Conservation (phyloP, 2,329 filamentous ascomycete species). For the Metarhizium anisopliae region DNA sequence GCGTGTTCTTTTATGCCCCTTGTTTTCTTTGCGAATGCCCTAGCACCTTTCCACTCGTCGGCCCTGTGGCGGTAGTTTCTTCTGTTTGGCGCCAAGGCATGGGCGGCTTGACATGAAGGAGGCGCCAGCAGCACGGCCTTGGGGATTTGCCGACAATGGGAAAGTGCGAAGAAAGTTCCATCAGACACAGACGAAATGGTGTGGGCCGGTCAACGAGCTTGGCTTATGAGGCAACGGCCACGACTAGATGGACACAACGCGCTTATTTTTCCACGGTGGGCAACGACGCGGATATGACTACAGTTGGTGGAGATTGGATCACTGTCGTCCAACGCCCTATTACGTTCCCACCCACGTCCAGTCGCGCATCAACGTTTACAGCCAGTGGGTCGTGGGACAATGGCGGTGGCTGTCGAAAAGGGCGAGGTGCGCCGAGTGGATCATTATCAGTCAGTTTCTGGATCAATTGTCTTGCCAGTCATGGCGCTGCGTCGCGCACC, state of each 20-base stretch:
- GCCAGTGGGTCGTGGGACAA: conserved; percentile 10
- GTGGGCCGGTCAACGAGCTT: neutral
- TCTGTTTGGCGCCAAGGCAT: neutral
- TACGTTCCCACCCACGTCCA: conserved; percentile 7
- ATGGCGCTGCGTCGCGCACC: conserved; percentile 3
- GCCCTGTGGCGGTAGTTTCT: neutral
- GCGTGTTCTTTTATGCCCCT: neutral
- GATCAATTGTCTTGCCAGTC: conserved; percentile 4
- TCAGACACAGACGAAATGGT: neutral
- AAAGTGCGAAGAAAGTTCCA: neutral
- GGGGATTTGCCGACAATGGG: neutral
- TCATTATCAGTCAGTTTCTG: conserved; percentile 2
- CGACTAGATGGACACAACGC: neutral
- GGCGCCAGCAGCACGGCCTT: neutral
- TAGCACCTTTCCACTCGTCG: too few species aligned
- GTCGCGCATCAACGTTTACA: conserved; percentile 7
- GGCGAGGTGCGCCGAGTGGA: conserved; percentile 8
- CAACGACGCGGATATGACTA: conserved; percentile 4
- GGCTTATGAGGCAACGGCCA: neutral
- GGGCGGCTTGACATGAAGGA: neutral
- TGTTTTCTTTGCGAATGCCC: neutral
- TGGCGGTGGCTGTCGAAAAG: conserved; percentile 8
- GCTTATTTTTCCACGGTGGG: conserved; percentile 6
- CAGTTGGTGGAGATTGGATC: conserved; percentile 13
- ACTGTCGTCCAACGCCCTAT: neutral